Evolutionary conservation across 176 grass and related monocot genomes (phyloP).

Genomic region (Elymus sibiricus): DNA sequence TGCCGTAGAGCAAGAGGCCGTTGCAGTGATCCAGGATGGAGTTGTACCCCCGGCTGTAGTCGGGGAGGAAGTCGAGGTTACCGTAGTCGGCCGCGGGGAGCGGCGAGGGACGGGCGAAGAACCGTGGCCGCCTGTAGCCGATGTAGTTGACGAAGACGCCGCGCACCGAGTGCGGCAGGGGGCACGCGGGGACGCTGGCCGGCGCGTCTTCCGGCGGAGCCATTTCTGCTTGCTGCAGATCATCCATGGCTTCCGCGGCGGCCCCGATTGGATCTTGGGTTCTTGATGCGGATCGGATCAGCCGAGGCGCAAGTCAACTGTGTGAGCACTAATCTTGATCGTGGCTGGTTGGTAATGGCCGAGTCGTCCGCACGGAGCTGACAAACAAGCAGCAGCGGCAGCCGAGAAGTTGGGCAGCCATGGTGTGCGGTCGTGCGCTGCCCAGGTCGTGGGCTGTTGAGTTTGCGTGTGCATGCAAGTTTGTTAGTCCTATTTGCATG

Average conservation of each 20-base stretch:
- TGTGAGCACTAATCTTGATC: no score
- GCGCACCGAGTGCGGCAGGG: not conserved
- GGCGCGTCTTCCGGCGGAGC: not conserved
- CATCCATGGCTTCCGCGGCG: not conserved
- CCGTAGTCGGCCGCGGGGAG: not conserved
- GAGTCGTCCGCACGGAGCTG: no score
- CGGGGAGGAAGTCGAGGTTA: not conserved
- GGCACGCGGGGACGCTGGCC: not conserved
- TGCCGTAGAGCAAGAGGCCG: not conserved
- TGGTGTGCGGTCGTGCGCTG: no score
- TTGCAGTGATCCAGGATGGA: conserved; percentile 6
- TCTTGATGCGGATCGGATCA: not conserved
- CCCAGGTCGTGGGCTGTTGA: no score
- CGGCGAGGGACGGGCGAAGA: not conserved
- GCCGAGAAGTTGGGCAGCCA: no score
- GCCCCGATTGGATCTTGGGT: not conserved
- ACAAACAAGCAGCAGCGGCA: no score
- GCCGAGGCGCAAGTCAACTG: not conserved
- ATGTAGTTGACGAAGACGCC: not conserved
- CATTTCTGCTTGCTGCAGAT: not conserved
- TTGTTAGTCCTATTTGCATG: no score
- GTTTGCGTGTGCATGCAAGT: no score
- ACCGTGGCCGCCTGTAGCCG: not conserved
- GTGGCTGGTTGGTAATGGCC: no score
- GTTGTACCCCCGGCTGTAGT: not conserved